A percentile compares a stretch with the other conserved stretches of the same genome.
Evolutionary conservation across 441 rosid species (phyloP).

Genomic region (Populus tomentosa): DNA sequence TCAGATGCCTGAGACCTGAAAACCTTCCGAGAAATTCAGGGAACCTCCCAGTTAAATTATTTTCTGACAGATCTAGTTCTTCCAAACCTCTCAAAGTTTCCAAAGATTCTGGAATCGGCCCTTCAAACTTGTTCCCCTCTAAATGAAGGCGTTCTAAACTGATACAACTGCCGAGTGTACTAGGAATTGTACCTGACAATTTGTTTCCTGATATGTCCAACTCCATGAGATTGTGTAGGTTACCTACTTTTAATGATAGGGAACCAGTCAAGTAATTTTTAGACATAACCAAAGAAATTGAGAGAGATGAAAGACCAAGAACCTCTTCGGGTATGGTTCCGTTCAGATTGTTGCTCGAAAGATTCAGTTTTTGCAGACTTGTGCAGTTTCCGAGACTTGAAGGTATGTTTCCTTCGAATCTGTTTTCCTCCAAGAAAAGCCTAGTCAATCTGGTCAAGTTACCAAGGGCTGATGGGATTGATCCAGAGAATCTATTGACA

Average conservation of each 20-base stretch:
- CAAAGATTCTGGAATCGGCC: conserved; percentile 35
- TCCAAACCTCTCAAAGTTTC: conserved; percentile 1
- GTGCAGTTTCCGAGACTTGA: conserved; percentile 24
- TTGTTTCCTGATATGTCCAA: conserved; percentile 36
- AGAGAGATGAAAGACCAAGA: conserved; percentile 32
- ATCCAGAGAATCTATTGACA: conserved; percentile 23
- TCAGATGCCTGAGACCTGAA: no score
- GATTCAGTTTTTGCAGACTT: conserved; percentile 5
- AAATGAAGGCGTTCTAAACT: background rate
- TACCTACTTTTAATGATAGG: conserved; percentile 28
- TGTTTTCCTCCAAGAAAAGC: conserved; percentile 18
- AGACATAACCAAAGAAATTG: conserved; percentile 34
- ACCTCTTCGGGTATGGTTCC: background rate
- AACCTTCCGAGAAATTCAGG: no score
- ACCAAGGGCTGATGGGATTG: conserved; percentile 26
- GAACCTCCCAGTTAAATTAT: no score
- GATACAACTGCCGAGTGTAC: background rate
- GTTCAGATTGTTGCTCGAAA: conserved; percentile 12
- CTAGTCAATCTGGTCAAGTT: conserved; percentile 8
- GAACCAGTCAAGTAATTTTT: conserved; percentile 31
- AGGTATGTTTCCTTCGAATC: conserved; percentile 27
- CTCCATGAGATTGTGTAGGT: conserved; percentile 19
- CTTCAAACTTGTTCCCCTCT: background rate
- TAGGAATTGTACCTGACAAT: conserved; percentile 8
- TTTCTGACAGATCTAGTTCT: no score